Percentiles rank a stretch among this genome's conserved stretches.
Evolutionary conservation across 2,329 filamentous ascomycete genomes (phyloP).

Genomic region (Fusarium duplospermum): DNA sequence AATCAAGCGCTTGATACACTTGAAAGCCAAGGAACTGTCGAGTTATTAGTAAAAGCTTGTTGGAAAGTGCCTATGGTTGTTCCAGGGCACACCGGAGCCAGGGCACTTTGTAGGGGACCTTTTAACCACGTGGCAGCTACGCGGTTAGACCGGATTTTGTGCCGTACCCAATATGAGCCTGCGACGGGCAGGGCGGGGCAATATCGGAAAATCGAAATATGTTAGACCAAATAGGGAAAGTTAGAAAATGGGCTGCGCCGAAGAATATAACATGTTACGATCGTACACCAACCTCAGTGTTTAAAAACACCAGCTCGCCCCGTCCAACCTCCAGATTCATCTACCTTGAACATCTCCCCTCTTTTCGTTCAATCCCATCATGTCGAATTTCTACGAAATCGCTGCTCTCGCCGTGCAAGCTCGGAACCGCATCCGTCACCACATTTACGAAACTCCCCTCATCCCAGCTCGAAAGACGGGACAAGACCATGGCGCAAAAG

Average conservation of each 20-base stretch:
- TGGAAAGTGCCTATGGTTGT: not conserved
- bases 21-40: not conserved
- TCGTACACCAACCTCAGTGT: not conserved
- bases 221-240: too few relatives aligned
- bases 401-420: not conserved
- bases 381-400: not conserved
- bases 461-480: not conserved
- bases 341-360: not conserved
- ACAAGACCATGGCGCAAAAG: not conserved
- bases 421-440: not conserved
- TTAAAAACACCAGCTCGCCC: not conserved
- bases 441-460: constrained; percentile 3
- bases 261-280: too few relatives aligned
- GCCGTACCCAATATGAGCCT: too few relatives aligned
- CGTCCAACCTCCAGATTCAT: not conserved
- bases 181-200: too few relatives aligned
- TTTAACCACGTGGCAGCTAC: too few relatives aligned
- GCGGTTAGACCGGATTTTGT: too few relatives aligned
- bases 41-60: not conserved
- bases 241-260: too few relatives aligned
- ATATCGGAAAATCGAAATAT: too few relatives aligned
- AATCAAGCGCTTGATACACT: not conserved
- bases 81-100: not conserved
- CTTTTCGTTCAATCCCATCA: not conserved
- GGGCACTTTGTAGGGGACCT: too few relatives aligned